Conservation (phyloP, 768 basidiomycete genomes). For the Trametes meyenii region DNA sequence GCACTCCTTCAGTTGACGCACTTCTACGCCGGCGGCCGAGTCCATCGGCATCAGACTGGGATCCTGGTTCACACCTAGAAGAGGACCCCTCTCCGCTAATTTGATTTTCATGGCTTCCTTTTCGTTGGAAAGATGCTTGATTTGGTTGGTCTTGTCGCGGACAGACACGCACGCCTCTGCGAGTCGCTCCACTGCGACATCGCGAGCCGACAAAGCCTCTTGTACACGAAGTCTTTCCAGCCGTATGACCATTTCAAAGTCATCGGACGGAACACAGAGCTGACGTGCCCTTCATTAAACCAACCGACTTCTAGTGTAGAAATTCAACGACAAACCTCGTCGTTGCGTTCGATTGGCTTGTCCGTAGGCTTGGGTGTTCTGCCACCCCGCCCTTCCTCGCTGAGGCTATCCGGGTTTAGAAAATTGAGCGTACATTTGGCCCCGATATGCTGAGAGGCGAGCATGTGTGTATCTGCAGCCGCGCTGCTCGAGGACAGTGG, state of each 20-base stretch:
- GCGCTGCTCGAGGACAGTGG: background rate
- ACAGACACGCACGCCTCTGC: conserved; percentile 61
- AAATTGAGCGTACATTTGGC: background rate
- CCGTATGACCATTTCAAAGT: conserved; percentile 13
- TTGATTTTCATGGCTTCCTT: conserved; percentile 37
- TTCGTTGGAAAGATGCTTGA: conserved; percentile 46
- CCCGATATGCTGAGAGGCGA: background rate
- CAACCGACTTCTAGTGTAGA: background rate
- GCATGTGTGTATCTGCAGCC: background rate
- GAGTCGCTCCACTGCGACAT: conserved; percentile 59
- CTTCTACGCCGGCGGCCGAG: background rate
- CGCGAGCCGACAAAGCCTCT: conserved; percentile 66
- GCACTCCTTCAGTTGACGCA: conserved; percentile 41
- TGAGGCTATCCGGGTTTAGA: background rate
- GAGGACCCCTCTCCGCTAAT: too few relatives aligned
- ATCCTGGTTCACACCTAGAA: too few relatives aligned
- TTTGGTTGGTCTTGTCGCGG: conserved; percentile 57
- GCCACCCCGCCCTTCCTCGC: background rate
- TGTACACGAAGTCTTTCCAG: conserved; percentile 35
- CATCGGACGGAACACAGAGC: background rate
- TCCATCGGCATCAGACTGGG: background rate
- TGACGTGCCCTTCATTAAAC: background rate
- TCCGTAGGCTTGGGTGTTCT: background rate
- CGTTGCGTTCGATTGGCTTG: background rate
- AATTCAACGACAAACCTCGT: background rate